These are phyloP conservation scores for Hypoxylon sp. DNA, from an alignment of 2,329 filamentous ascomycete genomes.

Conservation along the genomic window DNA sequence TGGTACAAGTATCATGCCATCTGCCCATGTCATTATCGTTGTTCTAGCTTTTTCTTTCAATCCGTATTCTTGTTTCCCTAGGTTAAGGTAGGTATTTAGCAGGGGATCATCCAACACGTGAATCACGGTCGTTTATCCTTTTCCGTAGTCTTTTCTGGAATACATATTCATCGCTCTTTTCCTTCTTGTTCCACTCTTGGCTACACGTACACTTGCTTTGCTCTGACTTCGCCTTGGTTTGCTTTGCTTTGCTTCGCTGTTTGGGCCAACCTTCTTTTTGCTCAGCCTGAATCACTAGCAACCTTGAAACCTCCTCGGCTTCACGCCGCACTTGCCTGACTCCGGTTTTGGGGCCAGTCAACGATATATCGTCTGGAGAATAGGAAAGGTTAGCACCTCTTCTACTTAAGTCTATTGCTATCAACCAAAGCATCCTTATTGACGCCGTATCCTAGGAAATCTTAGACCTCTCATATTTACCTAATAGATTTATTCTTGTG, in stretches of 20 bases:
- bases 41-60: constrained; percentile 32
- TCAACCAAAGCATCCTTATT: constrained; percentile 8
- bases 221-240: constrained; percentile 21
- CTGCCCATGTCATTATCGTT: constrained; percentile 24
- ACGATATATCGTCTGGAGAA: constrained; percentile 11
- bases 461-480: constrained; percentile 23
- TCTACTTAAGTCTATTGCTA: constrained; percentile 7
- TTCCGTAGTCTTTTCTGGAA: constrained; percentile 31
- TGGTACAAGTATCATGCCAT: constrained; percentile 45
- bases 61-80: constrained; percentile 33
- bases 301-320: constrained; percentile 23
- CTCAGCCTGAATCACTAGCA: constrained; percentile 29
- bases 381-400: constrained; percentile 16
- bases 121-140: constrained; percentile 42
- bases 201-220: constrained; percentile 35
- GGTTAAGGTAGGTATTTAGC: constrained; percentile 6
- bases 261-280: constrained; percentile 32
- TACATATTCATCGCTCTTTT: constrained; percentile 32
- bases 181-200: constrained; percentile 25
- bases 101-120: constrained; percentile 37
- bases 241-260: constrained; percentile 28
- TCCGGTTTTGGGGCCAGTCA: constrained; percentile 2
- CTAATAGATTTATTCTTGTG: constrained; percentile 14
- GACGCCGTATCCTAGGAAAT: constrained; percentile 11
- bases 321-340: constrained; percentile 25